Evolutionary conservation across 129 eudicot genomes (phyloP).

Genomic region (Flaveria ramosissima): DNA sequence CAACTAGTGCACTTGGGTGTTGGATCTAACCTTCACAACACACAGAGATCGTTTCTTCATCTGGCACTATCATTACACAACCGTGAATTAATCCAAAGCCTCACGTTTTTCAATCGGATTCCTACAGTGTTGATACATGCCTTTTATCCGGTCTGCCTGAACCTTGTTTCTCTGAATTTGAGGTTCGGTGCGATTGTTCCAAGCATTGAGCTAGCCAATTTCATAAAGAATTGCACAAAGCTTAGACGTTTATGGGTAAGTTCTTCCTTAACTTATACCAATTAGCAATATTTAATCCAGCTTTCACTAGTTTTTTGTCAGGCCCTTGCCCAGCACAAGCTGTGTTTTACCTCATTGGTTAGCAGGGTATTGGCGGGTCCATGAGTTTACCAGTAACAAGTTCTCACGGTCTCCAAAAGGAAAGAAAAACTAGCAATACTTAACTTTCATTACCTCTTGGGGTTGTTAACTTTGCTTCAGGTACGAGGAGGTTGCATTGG

Average conservation of each 20-base stretch:
- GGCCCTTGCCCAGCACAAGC: not conserved
- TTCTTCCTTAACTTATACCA: conserved; percentile 7
- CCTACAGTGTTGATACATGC: conserved; percentile 56
- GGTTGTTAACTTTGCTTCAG: conserved; percentile 39
- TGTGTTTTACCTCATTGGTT: not conserved
- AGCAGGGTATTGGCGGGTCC: not conserved
- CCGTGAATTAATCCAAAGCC: conserved; percentile 55
- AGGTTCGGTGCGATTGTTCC: conserved; percentile 57
- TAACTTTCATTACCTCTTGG: not conserved
- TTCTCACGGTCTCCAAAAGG: not conserved
- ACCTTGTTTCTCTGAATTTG: conserved; percentile 59
- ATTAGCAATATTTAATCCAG: not conserved
- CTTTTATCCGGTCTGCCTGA: conserved; percentile 55
- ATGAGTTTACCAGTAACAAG: not conserved
- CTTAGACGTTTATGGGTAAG: conserved; percentile 67
- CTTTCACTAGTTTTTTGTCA: not conserved
- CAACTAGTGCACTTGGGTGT: conserved; percentile 68
- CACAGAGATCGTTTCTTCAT: conserved; percentile 35
- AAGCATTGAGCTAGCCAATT: conserved; percentile 48
- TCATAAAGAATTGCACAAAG: conserved; percentile 56
- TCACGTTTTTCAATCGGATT: conserved; percentile 67
- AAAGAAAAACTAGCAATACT: not conserved
- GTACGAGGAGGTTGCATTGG: conserved; percentile 70
- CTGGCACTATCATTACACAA: conserved; percentile 43
- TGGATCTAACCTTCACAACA: conserved; percentile 60